Conservation (phyloP, 129 eudicot species). For the Chrysanthemum lavandulifolium region DNA sequence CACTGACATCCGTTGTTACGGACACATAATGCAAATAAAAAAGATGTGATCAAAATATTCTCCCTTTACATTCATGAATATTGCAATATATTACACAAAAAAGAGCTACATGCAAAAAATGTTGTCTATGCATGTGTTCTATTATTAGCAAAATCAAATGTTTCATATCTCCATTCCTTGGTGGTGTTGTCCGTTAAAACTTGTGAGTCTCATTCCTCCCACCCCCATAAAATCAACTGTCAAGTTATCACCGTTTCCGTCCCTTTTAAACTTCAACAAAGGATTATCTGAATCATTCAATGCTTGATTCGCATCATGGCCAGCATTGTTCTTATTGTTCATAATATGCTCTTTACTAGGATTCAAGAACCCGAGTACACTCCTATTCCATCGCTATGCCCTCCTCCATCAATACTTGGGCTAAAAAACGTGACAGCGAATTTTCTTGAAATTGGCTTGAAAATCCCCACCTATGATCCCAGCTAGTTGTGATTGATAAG, state of each 20-base stretch:
- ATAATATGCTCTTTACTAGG: conserved; percentile 15
- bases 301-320: conserved; percentile 14
- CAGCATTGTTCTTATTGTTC: conserved; percentile 21
- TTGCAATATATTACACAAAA: conserved; percentile 32
- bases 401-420: conserved; percentile 26
- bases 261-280: conserved; percentile 28
- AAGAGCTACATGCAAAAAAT: conserved; percentile 21
- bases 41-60: too few relatives aligned
- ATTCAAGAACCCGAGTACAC: conserved; percentile 25
- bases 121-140: conserved; percentile 21
- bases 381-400: conserved; percentile 24
- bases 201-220: conserved; percentile 41
- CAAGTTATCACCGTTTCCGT: conserved; percentile 32
- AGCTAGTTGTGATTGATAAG: conserved; percentile 30
- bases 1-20: too few relatives aligned
- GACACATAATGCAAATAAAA: too few relatives aligned
- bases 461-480: conserved; percentile 34
- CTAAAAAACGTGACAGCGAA: conserved; percentile 30
- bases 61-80: conserved; percentile 10
- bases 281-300: conserved; percentile 18
- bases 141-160: conserved; percentile 30
- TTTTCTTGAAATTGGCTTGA: conserved; percentile 34
- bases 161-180: conserved; percentile 43
- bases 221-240: conserved; percentile 46
- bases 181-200: conserved; percentile 34